Evolutionary conservation across 2,329 filamentous ascomycete genomes (phyloP).

Genomic region (Talaromyces sp.): DNA sequence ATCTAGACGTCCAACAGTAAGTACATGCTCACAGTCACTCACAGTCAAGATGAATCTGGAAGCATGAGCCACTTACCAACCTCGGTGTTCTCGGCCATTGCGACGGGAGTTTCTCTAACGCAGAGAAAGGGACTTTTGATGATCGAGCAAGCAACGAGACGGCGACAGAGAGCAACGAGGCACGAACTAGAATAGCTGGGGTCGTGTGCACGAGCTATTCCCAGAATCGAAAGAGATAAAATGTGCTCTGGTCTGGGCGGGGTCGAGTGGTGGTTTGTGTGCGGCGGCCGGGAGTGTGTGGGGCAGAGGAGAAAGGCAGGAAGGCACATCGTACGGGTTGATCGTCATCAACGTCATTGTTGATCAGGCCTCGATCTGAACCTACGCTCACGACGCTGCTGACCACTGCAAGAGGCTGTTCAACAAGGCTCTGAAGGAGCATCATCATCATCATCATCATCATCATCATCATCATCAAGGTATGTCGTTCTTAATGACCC

Average conservation of each 20-base stretch:
- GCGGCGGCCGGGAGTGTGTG: constrained; percentile 12
- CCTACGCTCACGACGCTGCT: background rate
- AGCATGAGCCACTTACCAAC: constrained; percentile 37
- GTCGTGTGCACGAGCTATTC: constrained; percentile 12
- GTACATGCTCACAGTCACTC: background rate
- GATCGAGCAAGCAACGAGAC: background rate
- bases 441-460: no score
- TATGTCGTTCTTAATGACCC: background rate
- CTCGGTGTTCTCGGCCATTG: constrained; percentile 42
- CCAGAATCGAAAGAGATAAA: constrained; percentile 4
- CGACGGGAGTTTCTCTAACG: constrained; percentile 22
- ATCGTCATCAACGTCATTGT: constrained; percentile 12
- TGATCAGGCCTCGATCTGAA: background rate
- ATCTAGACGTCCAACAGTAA: constrained; percentile 50
- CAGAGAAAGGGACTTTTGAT: background rate
- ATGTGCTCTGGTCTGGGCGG: constrained; percentile 10
- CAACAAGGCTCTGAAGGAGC: no score
- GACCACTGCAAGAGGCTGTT: no score
- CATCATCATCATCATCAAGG: no score
- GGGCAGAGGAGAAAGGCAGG: background rate
- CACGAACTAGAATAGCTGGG: background rate
- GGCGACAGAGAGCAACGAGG: background rate
- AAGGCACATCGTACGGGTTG: background rate
- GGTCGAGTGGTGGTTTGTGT: constrained; percentile 15
- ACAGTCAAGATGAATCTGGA: background rate